Evolutionary conservation across 2,329 filamentous ascomycete genomes (phyloP), one percentile per base, ranked within the genome.

Genomic region (Drechslerella coelobrocha): DNA sequence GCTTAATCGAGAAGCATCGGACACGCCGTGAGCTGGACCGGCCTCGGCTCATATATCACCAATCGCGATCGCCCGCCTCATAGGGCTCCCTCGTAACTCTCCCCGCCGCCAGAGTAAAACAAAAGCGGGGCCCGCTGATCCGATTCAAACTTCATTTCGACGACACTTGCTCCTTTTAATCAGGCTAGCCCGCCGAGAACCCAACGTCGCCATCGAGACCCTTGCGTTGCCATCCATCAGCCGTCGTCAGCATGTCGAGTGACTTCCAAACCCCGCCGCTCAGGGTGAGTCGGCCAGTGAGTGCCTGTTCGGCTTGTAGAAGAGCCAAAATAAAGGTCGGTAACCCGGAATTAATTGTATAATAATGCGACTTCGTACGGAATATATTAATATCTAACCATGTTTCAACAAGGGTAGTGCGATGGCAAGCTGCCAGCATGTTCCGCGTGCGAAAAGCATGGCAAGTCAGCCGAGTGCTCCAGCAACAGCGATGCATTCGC

Each of bases 401-500:
- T 51, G 6, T 52, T 41, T 39, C 43, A 14, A 21, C 37, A 27
- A 57, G 54, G 39, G 21, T 76, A 89, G 86, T 99, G 94, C 77
- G 94, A 97, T 81, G 93, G 94, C 72, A 97, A 97, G 79, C 82
- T 97, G 37, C 94, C 94, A 9, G 92, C 92, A 6, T 99, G 94
- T 78, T 95, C 92, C 6, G 93, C 93, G 17, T 97, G 94, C 78
- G 93, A 97, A 79, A 92, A 92, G 80, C 91, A 91, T 12, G 92
- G 92, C 27, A 89, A 91, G 72, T 87, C 90, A 61, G 88, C 84
- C 69, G 92, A 95, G 78, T 99, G 94, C 78, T 96, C 92, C 5
- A 92, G 92, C 61, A 92, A 92, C 6, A 97, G 95, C 76, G 93
- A 97, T 77, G 92, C 97, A 78, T 97, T 97, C 79, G 92, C 93